A percentile compares a stretch with the other conserved stretches of the same genome.
Conservation (phyloP, 2,329 filamentous ascomycete species). For the Exophiala xenobiotica region DNA sequence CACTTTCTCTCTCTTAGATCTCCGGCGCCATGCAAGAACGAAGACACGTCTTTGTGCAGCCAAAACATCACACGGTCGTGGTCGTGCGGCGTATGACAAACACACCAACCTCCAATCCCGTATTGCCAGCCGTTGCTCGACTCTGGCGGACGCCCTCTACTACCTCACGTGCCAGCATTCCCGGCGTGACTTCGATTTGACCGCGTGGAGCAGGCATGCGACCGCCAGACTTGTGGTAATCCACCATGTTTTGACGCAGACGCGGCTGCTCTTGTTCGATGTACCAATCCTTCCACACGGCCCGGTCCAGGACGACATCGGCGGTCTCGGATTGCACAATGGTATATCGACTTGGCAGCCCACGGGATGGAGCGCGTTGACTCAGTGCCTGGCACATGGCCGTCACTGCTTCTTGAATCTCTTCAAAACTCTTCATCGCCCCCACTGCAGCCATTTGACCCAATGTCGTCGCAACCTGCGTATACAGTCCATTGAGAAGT, state of each 20-base stretch:
- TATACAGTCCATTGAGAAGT: slow-evolving; percentile 58
- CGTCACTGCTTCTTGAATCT: slow-evolving; percentile 45
- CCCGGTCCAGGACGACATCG: slow-evolving; percentile 51
- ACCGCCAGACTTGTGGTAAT: slow-evolving; percentile 33
- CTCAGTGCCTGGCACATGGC: slow-evolving; percentile 42
- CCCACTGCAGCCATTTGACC: slow-evolving; percentile 56
- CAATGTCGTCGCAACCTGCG: slow-evolving; percentile 55
- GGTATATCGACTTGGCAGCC: slow-evolving; percentile 39
- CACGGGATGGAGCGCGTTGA: slow-evolving; percentile 32
- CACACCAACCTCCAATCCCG: slow-evolving; percentile 48
- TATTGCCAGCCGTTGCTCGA: slow-evolving; percentile 40
- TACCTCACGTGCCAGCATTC: slow-evolving; percentile 59
- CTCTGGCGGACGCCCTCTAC: slow-evolving; percentile 57
- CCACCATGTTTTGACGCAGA: slow-evolving; percentile 45
- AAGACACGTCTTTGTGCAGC: slow-evolving; percentile 3
- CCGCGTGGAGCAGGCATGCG: slow-evolving; percentile 37
- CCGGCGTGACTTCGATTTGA: slow-evolving; percentile 50
- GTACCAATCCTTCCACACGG: slow-evolving; percentile 64
- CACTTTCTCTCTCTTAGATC: neutral
- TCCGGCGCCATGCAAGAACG: slow-evolving; percentile 2
- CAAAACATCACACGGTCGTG: slow-evolving; percentile 13
- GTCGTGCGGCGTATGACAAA: slow-evolving; percentile 48
- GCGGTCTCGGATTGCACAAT: slow-evolving; percentile 54
- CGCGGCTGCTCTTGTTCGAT: slow-evolving; percentile 63
- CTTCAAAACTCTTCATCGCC: slow-evolving; percentile 56